Base-by-base conservation (phyloP, 305 asterid species). In the Fraxinus velutina region DNA sequence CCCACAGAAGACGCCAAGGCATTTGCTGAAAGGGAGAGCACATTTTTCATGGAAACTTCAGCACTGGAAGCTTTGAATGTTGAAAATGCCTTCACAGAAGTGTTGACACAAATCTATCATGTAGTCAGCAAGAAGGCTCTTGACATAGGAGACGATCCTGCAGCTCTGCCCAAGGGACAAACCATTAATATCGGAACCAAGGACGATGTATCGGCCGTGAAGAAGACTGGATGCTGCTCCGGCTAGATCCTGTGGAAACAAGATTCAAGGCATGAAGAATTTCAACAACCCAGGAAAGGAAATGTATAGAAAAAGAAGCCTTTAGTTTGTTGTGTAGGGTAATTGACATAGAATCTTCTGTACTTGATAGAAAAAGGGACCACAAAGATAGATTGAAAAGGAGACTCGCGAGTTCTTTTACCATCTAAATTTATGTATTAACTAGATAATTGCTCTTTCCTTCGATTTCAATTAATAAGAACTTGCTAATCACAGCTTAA, bases 41-140 rank as follows among this genome's bases (percentile, higher is more conserved):
- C 89, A 6, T 88, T 86, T 72, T 90, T 89, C 90, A 88, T 90
- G 91, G 94, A 90, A 79, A 90, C 94, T 22, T 91, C 92, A 12
- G 90, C 92, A 68, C 85, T 89, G 0, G 94, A 91, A 87, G 89
- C 93, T 7, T 62, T 88, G 78, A 88, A 89, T 29, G 92, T 89
- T 6, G 92, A 87, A 34, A 86, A 86, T 0, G 92, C 92, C 0
- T 91, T 89, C 79, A 89, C 92, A 0, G 89, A 88, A 81, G 94
- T 89, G 30, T 78, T 89, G 78, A 85, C 91, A 10, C 90, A 89
- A 81, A 91, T 91, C 66, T 88, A 91, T 82, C 84, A 87, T 29
- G 91, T 88, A 13, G 91, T 89, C 2, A 86, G 93, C 85, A 84
- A 80, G 85, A 87, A 86, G 76, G 87, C 87, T 39, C 89, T 90